Percentiles rank a stretch among this genome's conserved stretches.
Conservation (phyloP, 2,329 filamentous ascomycete species). For the Aspergillus candidus region DNA sequence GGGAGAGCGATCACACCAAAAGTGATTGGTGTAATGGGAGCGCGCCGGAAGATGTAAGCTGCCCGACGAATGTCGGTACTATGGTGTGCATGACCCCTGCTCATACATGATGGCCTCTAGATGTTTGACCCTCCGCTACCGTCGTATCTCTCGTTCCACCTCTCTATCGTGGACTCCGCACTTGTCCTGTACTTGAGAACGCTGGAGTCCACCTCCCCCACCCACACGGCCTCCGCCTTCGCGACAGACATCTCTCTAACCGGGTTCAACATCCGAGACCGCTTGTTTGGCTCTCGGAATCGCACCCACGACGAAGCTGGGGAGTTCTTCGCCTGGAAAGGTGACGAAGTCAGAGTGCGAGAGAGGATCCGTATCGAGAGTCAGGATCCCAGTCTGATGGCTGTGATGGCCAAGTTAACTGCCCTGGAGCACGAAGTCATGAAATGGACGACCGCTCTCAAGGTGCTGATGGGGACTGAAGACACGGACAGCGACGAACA, state of each 20-base stretch:
- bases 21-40: slow-evolving; percentile 52
- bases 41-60: slow-evolving; percentile 51
- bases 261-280: slow-evolving; percentile 54
- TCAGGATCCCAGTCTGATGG: slow-evolving; percentile 79
- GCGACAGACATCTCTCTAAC: slow-evolving; percentile 59
- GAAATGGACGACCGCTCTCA: slow-evolving; percentile 64
- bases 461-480: slow-evolving; percentile 68
- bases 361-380: slow-evolving; percentile 88
- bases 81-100: too few relatives aligned
- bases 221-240: slow-evolving; percentile 58
- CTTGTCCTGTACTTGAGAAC: slow-evolving; percentile 65
- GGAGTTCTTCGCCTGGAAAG: slow-evolving; percentile 63
- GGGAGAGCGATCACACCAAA: slow-evolving; percentile 44
- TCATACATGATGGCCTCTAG: slow-evolving; percentile 15
- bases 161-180: slow-evolving; percentile 63
- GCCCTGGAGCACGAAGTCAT: slow-evolving; percentile 69
- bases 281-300: slow-evolving; percentile 46
- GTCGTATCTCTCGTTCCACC: slow-evolving; percentile 63
- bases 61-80: background rate
- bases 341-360: slow-evolving; percentile 71
- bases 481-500: slow-evolving; percentile 34
- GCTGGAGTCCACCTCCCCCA: slow-evolving; percentile 57
- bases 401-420: slow-evolving; percentile 73
- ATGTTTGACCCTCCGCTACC: slow-evolving; percentile 59
- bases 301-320: slow-evolving; percentile 76